Percentiles rank a stretch among this genome's conserved stretches.
Evolutionary conservation across 1,139 yeast genomes (phyloP).

Genomic region (Sugiyamaella pinicola): DNA sequence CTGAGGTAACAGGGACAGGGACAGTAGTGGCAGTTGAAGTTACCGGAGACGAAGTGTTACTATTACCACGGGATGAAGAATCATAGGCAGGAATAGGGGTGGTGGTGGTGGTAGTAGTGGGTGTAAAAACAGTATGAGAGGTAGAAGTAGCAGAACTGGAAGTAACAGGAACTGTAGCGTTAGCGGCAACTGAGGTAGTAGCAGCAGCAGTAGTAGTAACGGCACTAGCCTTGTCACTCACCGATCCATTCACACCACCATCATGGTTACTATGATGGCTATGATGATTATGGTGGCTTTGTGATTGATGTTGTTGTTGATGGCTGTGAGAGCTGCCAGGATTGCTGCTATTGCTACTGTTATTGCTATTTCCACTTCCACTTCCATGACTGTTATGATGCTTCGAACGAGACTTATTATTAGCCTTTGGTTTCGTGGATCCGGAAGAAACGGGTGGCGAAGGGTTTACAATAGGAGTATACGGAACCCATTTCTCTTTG

Average conservation of each 20-base stretch:
- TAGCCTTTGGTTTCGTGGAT: constrained; percentile 24
- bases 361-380: no score
- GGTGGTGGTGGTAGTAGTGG: constrained; percentile 1
- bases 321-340: constrained; percentile 25
- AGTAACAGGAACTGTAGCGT: constrained; percentile 9
- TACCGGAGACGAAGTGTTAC: not conserved
- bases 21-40: constrained; percentile 10
- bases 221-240: not conserved
- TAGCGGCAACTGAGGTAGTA: not conserved
- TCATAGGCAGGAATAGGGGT: constrained; percentile 5
- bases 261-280: constrained; percentile 14
- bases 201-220: constrained; percentile 2
- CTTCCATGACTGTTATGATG: constrained; percentile 19
- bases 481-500: constrained; percentile 89
- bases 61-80: constrained; percentile 11
- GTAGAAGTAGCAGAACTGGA: constrained; percentile 4
- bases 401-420: constrained; percentile 21
- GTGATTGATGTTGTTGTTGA: constrained; percentile 22
- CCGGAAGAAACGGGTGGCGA: constrained; percentile 28
- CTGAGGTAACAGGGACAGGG: not conserved
- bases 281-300: constrained; percentile 24
- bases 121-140: not conserved
- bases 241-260: constrained; percentile 13
- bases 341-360: constrained; percentile 19
- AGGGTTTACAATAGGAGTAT: constrained; percentile 65